Conservation (phyloP, 2,329 filamentous ascomycete species). For the Metarhizium guizhouense region DNA sequence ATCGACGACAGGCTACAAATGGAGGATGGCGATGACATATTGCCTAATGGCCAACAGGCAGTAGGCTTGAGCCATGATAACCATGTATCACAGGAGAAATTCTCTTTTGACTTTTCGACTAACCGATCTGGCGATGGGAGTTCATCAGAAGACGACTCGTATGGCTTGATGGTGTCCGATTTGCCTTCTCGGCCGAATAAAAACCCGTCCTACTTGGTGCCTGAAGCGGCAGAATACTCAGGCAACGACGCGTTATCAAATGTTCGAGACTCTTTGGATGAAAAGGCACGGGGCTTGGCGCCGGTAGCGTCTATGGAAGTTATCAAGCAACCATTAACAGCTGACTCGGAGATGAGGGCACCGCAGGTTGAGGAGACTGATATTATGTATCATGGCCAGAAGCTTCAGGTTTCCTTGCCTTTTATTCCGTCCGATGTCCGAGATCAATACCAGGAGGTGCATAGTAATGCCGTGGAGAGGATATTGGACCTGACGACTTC, state of each 20-base stretch:
- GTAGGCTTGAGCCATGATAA: neutral
- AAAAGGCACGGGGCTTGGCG: neutral
- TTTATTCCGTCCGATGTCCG: conserved; percentile 16
- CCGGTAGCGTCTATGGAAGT: neutral
- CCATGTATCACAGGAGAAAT: conserved; percentile 1
- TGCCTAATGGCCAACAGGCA: neutral
- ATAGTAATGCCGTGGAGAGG: conserved; percentile 28
- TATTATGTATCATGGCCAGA: neutral
- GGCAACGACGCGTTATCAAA: neutral
- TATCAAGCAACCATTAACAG: no score
- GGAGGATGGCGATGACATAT: conserved; percentile 8
- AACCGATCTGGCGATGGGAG: neutral
- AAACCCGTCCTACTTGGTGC: neutral
- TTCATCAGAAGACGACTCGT: neutral
- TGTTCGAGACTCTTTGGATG: no score
- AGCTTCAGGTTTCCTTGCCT: conserved; percentile 23
- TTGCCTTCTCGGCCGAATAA: neutral
- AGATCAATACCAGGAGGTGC: conserved; percentile 20
- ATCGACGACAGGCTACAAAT: conserved; percentile 6
- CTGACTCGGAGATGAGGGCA: neutral
- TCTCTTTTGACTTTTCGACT: conserved; percentile 9
- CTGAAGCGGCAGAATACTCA: neutral
- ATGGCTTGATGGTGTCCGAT: neutral
- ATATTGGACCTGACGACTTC: conserved; percentile 22
- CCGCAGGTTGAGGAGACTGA: neutral